Base-by-base conservation (phyloP, 495 filamentous ascomycete species). In the Corynascus novoguineensis region DNA sequence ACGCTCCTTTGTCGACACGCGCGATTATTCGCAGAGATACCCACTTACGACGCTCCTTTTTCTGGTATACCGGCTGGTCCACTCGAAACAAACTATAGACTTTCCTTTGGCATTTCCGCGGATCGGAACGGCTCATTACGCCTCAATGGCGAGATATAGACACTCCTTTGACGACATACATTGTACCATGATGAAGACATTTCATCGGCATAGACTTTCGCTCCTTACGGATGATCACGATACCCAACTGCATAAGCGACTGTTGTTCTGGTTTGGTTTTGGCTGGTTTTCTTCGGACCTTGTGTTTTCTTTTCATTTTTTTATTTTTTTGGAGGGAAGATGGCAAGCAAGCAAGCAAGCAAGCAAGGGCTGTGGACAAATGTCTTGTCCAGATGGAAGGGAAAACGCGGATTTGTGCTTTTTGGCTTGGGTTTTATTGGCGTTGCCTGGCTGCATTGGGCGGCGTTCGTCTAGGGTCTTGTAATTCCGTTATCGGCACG, bases 211-310 rank as follows among this genome's bases (percentile, higher is more conserved):
- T 69, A 69, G 62, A 70, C 53, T 44, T 62, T 64, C 69, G 54
- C 61, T 71, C 69, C 67, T 67, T 71, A 64, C 67, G 60, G 66
- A 70, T 65, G 65, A 70, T 64, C 62, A 69, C 64, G 72, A 72
- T 68, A 71, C 72, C 73, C 74, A 75, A 74, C 64, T 75, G 73
- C 75, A 78, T 76, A 19, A 78, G 74, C 75, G 73, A 72, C 74
- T 78, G 75, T 74, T 75, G 67, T 67, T 68, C 65, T 61, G 54
- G 59, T 46, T 58, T 55, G 53, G 56, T 53, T 58, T n/a, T 53
- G 55, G 24, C 49, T 49, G 28, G 34, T 11, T 56, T 58, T 61
- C 53, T 42, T 44, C 17, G 25, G 9, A 32, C 11, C 5, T 34
- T 9, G 28, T 49, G 17, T 24, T 37, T 34, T 10, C 10, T 10